Percentiles rank a stretch among this genome's conserved stretches.
These are phyloP conservation scores for Monilinia vaccinii-corymbosi DNA, from an alignment of 2,329 filamentous ascomycete genomes.

Conservation along the genomic window DNA sequence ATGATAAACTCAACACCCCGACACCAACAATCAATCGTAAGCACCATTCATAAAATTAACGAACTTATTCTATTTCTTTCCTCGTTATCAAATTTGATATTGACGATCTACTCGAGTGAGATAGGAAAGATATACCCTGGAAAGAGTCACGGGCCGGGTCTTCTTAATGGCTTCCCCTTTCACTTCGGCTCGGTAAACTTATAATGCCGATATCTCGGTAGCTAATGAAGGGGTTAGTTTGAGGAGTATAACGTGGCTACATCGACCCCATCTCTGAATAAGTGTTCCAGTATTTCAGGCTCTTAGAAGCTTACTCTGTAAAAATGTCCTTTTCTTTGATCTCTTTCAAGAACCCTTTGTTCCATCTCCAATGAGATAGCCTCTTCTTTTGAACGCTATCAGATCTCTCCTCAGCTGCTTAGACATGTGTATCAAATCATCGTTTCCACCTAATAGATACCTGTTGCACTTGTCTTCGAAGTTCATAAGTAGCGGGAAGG, in stretches of 20 bases:
- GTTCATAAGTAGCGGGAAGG: slow-evolving; percentile 21
- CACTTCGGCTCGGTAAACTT: too few species aligned
- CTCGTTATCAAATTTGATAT: too few species aligned
- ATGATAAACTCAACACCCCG: neutral
- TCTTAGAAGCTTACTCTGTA: neutral
- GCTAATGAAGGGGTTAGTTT: neutral
- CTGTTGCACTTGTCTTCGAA: slow-evolving; percentile 20
- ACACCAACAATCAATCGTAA: too few species aligned
- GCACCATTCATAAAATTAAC: neutral
- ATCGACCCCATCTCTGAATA: neutral
- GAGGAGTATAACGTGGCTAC: too few species aligned
- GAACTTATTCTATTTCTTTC: neutral
- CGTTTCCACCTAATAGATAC: slow-evolving; percentile 18
- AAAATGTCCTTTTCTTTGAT: too few species aligned
- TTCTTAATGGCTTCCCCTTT: neutral
- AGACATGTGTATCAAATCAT: slow-evolving; percentile 18
- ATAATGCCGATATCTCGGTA: too few species aligned
- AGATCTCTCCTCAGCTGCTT: slow-evolving; percentile 19
- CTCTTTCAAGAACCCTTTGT: neutral
- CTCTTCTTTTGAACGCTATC: slow-evolving; percentile 19
- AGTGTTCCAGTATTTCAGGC: neutral
- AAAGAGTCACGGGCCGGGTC: too few species aligned
- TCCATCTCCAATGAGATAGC: slow-evolving; percentile 1
- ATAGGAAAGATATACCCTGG: neutral
- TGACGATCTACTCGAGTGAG: too few species aligned